phyloP scores from a whole-genome alignment of 306 rosid genomes.

The Lupinus albus region DNA sequence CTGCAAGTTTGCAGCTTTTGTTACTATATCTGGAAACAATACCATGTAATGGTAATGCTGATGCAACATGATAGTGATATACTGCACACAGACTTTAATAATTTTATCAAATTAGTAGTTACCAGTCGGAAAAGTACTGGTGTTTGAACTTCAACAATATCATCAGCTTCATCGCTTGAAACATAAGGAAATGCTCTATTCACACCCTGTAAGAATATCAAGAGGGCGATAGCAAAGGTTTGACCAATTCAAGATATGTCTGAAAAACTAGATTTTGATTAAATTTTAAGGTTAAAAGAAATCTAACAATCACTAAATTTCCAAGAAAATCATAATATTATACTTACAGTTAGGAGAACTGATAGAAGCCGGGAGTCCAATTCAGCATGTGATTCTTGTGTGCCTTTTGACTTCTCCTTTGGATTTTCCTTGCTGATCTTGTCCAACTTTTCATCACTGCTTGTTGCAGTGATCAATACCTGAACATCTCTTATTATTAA shows the following conservation, averaged over 20 bases:
- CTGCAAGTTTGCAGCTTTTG: constrained; percentile 51
- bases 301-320: constrained; percentile 19
- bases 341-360: constrained; percentile 74
- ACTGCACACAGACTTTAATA: not conserved
- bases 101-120: constrained; percentile 41
- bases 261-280: not conserved
- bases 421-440: constrained; percentile 50
- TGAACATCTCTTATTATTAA: constrained; percentile 44
- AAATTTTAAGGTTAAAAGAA: constrained; percentile 5
- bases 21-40: constrained; percentile 35
- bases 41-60: not conserved
- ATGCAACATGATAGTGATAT: constrained; percentile 19
- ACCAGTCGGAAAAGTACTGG: constrained; percentile 90
- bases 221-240: constrained; percentile 20
- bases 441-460: constrained; percentile 49
- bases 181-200: constrained; percentile 96
- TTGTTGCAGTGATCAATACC: constrained; percentile 75
- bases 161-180: constrained; percentile 85
- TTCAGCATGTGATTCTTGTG: constrained; percentile 64
- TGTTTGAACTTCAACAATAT: constrained; percentile 85
- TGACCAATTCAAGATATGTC: constrained; percentile 1
- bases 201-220: constrained; percentile 67
- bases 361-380: constrained; percentile 90
- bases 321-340: not conserved
- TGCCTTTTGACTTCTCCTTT: constrained; percentile 46